A percentile compares a stretch with the other conserved stretches of the same genome.
Conservation (phyloP, 768 basidiomycete genomes). For the Amanita rimosa region DNA sequence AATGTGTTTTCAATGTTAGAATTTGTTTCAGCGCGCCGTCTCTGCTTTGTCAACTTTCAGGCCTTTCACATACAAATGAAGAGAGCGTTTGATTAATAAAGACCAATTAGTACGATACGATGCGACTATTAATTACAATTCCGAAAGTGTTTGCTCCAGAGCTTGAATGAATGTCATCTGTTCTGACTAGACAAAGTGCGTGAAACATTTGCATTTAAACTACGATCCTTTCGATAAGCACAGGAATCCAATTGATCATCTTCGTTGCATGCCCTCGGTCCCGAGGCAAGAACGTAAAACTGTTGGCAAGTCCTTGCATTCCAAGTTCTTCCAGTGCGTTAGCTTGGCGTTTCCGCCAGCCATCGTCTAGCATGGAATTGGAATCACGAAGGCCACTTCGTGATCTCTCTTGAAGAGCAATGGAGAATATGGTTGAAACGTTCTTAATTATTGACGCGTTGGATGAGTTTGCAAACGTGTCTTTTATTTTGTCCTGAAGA, state of each 20-base stretch:
- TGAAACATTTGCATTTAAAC: neutral
- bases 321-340: constrained; percentile 55
- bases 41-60: too few relatives aligned
- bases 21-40: too few relatives aligned
- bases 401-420: constrained; percentile 45
- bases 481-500: constrained; percentile 64
- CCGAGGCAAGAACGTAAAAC: constrained; percentile 57
- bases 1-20: too few relatives aligned
- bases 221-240: constrained; percentile 7
- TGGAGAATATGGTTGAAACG: constrained; percentile 66
- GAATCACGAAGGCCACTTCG: constrained; percentile 38
- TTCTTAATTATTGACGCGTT: constrained; percentile 61
- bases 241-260: constrained; percentile 70
- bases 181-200: neutral
- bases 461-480: constrained; percentile 58
- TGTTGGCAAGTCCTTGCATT: constrained; percentile 69
- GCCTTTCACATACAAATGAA: too few relatives aligned
- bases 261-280: constrained; percentile 42
- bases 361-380: constrained; percentile 58
- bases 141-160: neutral
- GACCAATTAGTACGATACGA: too few relatives aligned
- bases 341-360: constrained; percentile 22
- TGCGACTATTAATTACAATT: too few relatives aligned
- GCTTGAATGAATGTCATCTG: too few relatives aligned
- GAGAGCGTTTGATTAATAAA: too few relatives aligned